Base-by-base conservation (phyloP, 768 basidiomycete genomes). In the Pleurotus tuber-regium region DNA sequence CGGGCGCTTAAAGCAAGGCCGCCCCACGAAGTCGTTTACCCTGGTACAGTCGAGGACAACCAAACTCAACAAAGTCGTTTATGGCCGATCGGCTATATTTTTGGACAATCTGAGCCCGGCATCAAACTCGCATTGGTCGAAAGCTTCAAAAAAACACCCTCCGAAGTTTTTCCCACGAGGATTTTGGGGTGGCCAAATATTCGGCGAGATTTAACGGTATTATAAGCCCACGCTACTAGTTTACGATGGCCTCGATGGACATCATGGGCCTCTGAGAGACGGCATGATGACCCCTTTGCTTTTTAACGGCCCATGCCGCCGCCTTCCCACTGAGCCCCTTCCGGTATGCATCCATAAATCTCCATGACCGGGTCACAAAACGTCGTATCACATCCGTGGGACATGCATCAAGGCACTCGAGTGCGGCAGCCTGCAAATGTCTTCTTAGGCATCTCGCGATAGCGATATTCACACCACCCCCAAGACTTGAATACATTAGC, bases 1-100 rank as follows among this genome's bases (percentile, higher is more conserved):
- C n/a, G n/a, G n/a, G n/a, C n/a, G n/a, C n/a, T n/a, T n/a, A n/a
- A n/a, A n/a, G n/a, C n/a, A n/a, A n/a, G n/a, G n/a, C n/a, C n/a
- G n/a, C n/a, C n/a, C n/a, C n/a, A n/a, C n/a, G n/a, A n/a, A n/a
- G n/a, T n/a, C n/a, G n/a, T n/a, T n/a, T n/a, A n/a, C n/a, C n/a
- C n/a, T n/a, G n/a, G n/a, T 62, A 62, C 61, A 64, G 63, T 63
- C 51, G 56, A 31, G 58, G 60, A 65, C 64, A 65, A 56, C 7
- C 61, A 64, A 62, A 63, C 12, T 18, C 58, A 21, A 43, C 61
- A 53, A 64, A 21, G 57, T 36, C 19, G 25, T 11, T 64, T 50
- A 35, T 29, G 42, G 14, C 2, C n/a, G 52, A 56, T 38, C 39
- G 2, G 38, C 35, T 54, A 30, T 43, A 57, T 61, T 63, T 57